Evolutionary conservation across 164 flowering plant species (phyloP).

Genomic region (Malania oleifera): DNA sequence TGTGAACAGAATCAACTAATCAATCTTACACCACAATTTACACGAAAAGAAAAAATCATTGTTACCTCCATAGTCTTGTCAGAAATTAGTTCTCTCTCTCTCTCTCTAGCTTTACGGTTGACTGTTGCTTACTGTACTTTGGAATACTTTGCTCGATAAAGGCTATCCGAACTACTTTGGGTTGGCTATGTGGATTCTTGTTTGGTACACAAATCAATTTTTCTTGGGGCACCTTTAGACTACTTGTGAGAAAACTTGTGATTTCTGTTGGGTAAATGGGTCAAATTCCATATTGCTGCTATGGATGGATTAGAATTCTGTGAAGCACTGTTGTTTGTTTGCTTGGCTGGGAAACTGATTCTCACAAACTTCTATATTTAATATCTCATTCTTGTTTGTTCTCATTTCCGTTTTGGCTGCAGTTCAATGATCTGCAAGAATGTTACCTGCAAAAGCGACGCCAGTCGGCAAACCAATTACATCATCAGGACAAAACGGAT

Average conservation of each 20-base stretch:
- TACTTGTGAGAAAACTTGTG: background rate
- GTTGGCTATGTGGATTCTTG: background rate
- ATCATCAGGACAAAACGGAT: conserved; percentile 39
- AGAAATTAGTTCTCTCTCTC: background rate
- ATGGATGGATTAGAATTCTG: background rate
- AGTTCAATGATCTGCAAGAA: conserved; percentile 94
- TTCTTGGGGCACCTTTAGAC: background rate
- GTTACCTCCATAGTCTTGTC: background rate
- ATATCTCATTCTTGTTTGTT: background rate
- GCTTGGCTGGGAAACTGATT: background rate
- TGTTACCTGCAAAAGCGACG: conserved; percentile 91
- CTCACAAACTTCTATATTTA: too few relatives aligned
- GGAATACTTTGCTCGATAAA: background rate
- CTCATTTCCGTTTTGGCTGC: conserved; percentile 18
- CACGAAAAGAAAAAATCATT: too few relatives aligned
- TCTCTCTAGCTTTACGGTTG: too few relatives aligned
- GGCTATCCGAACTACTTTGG: background rate
- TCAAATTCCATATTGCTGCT: background rate
- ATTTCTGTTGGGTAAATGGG: background rate
- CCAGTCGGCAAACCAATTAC: conserved; percentile 36
- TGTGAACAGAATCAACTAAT: too few relatives aligned
- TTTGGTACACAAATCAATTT: too few relatives aligned
- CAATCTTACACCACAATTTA: too few relatives aligned
- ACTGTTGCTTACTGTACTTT: background rate
- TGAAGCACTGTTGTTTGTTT: background rate